Evolutionary conservation across 2,329 filamentous ascomycete genomes (phyloP), one percentile per base, ranked within the genome.

Genomic region (Cercospora janseana): DNA sequence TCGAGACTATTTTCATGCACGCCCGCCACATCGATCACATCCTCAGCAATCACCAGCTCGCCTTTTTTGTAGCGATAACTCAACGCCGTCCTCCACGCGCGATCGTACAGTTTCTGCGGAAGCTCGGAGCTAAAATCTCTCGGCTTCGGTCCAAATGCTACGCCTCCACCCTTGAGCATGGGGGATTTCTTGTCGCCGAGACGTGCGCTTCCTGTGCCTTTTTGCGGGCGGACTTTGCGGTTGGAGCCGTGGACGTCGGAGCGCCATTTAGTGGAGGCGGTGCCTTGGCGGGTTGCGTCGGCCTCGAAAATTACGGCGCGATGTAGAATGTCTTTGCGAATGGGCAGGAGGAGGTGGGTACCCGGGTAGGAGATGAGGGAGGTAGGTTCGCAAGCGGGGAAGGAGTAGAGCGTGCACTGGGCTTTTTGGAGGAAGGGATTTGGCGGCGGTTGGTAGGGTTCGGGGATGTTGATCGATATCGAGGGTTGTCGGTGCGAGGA

Each of bases 71-170:
- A 97, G 53, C 93, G 83, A 75, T 95, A 95, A 65, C 87, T 93
- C 58, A 98, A 79, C 8, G 93, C 93, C 34, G 87, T 97, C 66
- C 93, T 83, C 88, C 89, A 97, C 7, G 93, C 93, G 62, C 94
- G 79, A 71, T 97, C 91, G 74, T 98, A 98, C 40, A 95, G 82
- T 75, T 97, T 97, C 66, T 80, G 79, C 62, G 86, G 90, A 48
- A 98, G 77, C 12, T 80, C 79, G 16, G 91, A 94, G 53, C 82
- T 81, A 67, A 98, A 98, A 73, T 97, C 89, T 68, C 93, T 81
- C 20, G 91, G 91, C 62, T 91, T 85, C 21, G 93, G 93, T n/a
- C 93, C 93, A 65, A 90, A 88, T 0, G 83, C 77, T 62, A 94
- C 92, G 71, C 90, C 92, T 70, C 93, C 93, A 58, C 93, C 93